Conservation (phyloP, 768 basidiomycete genomes). For the Serendipita indica region DNA sequence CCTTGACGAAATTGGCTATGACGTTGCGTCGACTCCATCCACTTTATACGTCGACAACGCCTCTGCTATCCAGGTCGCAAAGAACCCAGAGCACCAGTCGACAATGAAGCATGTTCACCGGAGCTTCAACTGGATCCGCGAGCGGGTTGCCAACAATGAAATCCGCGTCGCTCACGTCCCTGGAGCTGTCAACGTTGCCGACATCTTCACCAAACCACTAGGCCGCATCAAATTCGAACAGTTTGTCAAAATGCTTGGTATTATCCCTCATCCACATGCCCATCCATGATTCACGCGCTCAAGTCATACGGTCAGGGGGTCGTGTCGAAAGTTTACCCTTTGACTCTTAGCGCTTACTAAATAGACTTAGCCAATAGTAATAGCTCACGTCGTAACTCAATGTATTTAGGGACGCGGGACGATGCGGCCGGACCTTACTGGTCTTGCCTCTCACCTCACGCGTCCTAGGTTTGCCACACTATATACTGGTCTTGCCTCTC, state of each 20-base stretch:
- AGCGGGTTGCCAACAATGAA: background rate
- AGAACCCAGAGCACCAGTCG: constrained; percentile 21
- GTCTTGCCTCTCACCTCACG: no score
- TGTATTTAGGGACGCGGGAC: no score
- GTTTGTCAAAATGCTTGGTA: background rate
- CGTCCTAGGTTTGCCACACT: no score
- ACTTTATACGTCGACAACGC: constrained; percentile 26
- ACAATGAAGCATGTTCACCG: constrained; percentile 24
- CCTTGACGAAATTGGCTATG: constrained; percentile 15
- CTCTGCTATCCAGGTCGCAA: constrained; percentile 20
- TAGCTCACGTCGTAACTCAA: no score
- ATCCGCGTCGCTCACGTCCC: background rate
- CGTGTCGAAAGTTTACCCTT: no score
- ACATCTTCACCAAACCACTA: constrained; percentile 4
- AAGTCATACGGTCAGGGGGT: no score
- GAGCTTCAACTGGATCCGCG: constrained; percentile 19
- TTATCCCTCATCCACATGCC: no score
- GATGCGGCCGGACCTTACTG: no score
- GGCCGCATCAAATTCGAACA: background rate
- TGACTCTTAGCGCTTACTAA: no score
- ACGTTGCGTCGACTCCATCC: constrained; percentile 13
- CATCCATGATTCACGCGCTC: no score
- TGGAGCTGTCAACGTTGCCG: background rate
- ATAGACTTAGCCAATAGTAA: no score
- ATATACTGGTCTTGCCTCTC: no score